Conservation (phyloP, 306 rosid genomes). For the Inga laurina region DNA sequence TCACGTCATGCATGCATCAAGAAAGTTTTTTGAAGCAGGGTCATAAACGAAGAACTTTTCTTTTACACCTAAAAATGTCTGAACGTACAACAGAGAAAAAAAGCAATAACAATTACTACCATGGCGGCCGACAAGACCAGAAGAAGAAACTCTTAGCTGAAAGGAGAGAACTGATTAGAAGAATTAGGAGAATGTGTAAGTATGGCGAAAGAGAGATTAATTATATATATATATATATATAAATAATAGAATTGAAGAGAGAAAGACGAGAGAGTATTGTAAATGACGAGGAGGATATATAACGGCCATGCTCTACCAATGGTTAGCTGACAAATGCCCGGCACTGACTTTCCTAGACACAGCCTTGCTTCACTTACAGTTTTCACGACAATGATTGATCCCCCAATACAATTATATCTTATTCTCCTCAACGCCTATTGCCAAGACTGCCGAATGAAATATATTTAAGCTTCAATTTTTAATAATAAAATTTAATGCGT, state of each 20-base stretch:
- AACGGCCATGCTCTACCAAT: background rate
- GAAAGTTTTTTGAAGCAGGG: background rate
- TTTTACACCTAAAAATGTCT: background rate
- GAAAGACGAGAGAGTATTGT: background rate
- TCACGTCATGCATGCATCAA: background rate
- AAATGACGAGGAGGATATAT: background rate
- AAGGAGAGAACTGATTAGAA: background rate
- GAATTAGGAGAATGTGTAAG: background rate
- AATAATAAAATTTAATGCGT: background rate
- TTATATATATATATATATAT: background rate
- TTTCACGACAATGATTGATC: background rate
- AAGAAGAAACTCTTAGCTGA: background rate
- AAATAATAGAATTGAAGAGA: background rate
- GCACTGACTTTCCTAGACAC: background rate
- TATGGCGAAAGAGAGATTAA: background rate
- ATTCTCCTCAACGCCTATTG: background rate
- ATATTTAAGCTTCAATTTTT: background rate
- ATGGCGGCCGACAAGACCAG: background rate
- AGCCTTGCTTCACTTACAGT: background rate
- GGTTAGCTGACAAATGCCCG: no score
- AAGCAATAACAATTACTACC: background rate
- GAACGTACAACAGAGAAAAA: background rate
- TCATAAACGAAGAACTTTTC: background rate
- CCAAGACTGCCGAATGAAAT: background rate
- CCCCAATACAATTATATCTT: background rate